Base-by-base conservation (phyloP, 208 protist species). In the Kentomonas sorsogonicus region DNA sequence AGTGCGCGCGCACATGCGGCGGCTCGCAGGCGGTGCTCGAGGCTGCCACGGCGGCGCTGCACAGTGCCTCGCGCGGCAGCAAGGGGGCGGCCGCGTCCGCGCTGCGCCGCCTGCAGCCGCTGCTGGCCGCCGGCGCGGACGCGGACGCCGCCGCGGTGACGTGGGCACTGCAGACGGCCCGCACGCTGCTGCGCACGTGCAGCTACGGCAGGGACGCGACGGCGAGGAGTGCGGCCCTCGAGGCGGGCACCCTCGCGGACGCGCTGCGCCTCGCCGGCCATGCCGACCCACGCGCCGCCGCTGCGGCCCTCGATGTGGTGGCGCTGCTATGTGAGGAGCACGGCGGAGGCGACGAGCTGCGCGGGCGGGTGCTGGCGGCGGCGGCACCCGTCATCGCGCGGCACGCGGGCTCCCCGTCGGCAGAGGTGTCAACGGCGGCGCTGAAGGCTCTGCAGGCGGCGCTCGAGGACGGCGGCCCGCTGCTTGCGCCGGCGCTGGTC, bases 1-100 rank as follows among this genome's bases (percentile, higher is more conserved):
- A 55, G 63, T 69, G 62, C 58, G 63, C 63, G 34, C 55, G 63
- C 47, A 53, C 63, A 15, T 53, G 55, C 16, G 62, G 55, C 27
- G 63, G 63, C 20, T 63, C 63, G 40, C 13, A 26, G 20, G 62
- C 63, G 22, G 58, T 63, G 44, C 52, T 60, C 50, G 53, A 59
- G 31, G 63, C 55, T 36, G 48, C 58, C 29, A 53, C 62, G 41
- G 52, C 56, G 25, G 43, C 33, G 20, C 62, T 53, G n/a, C 63
- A 69, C 46, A 31, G 62, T 40, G 55, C 58, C 58, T 46, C 47
- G 33, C 57, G 63, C 52, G 51, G 52, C 47, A 55, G 62, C 5
- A 63, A 63, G 38, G 62, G 54, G 29, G 29, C 63, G 5, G 55
- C 53, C 44, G 55, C 63, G 18, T 30, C 55, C 6, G 47, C 54